Evolutionary conservation across 2,329 filamentous ascomycete species (phyloP).

Genomic region (Zymoseptoria brevis): DNA sequence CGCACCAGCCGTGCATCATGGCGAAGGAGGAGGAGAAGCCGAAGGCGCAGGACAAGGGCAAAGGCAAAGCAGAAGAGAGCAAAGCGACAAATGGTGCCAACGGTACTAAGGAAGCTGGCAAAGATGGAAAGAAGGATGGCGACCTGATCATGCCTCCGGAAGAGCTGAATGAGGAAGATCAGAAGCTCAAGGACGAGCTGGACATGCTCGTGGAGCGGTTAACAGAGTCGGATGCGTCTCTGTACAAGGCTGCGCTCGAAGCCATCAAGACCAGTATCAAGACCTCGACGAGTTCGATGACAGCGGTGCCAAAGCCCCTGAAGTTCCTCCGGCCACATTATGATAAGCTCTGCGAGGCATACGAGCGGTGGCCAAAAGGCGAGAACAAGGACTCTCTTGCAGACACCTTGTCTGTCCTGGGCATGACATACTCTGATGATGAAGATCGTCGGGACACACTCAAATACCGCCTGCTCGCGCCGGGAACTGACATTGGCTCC

Average conservation of each 20-base stretch:
- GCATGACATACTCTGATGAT: slow-evolving; percentile 91
- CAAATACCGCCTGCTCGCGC: slow-evolving; percentile 86
- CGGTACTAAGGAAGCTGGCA: slow-evolving; percentile 47
- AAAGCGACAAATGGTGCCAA: slow-evolving; percentile 49
- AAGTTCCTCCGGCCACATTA: slow-evolving; percentile 98
- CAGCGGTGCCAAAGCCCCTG: slow-evolving; percentile 92
- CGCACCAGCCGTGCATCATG: slow-evolving; percentile 48
- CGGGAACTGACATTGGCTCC: slow-evolving; percentile 84
- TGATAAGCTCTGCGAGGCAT: slow-evolving; percentile 73
- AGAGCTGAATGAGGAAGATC: slow-evolving; percentile 94
- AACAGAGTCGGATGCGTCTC: slow-evolving; percentile 74
- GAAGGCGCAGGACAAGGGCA: slow-evolving; percentile 85
- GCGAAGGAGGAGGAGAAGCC: slow-evolving; percentile 86
- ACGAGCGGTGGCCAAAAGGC: slow-evolving; percentile 79
- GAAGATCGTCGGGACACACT: slow-evolving; percentile 93
- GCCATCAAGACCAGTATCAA: slow-evolving; percentile 98
- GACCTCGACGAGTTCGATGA: slow-evolving; percentile 99
- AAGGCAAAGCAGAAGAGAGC: slow-evolving; percentile 74
- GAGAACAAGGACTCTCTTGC: slow-evolving; percentile 83
- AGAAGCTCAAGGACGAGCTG: slow-evolving; percentile 94
- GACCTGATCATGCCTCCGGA: slow-evolving; percentile 66
- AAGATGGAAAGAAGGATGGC: slow-evolving; percentile 65
- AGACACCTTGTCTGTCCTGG: slow-evolving; percentile 92
- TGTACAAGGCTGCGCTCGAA: slow-evolving; percentile 89
- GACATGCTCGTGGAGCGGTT: slow-evolving; percentile 96